phyloP scores from a whole-genome alignment of 108 stramenopile species.

The Cyclotella choctawhatcheeana region DNA sequence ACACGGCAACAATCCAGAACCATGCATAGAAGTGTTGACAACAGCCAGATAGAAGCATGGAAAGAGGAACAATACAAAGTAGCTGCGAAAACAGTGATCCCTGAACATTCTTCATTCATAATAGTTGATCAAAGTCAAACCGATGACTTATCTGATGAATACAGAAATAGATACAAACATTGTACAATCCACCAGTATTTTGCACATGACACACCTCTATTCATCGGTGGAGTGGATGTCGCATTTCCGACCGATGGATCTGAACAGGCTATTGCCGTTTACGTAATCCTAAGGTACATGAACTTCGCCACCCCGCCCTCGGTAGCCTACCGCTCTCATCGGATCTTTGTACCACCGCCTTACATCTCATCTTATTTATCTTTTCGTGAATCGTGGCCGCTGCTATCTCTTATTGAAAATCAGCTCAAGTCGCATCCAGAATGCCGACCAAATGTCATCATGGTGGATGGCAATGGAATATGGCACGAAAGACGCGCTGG shows the following conservation, averaged over 20 bases:
- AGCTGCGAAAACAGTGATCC: slow-evolving; percentile 45
- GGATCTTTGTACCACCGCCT: slow-evolving; percentile 38
- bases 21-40: too few species aligned
- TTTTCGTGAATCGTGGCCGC: slow-evolving; percentile 69
- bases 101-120: slow-evolving; percentile 12
- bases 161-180: neutral
- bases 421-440: slow-evolving; percentile 49
- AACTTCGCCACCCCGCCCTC: slow-evolving; percentile 9
- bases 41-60: slow-evolving; percentile 31
- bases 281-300: slow-evolving; percentile 59
- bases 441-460: slow-evolving; percentile 55
- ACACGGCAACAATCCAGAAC: too few species aligned
- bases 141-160: neutral
- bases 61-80: slow-evolving; percentile 44
- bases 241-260: slow-evolving; percentile 33
- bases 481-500: slow-evolving; percentile 72
- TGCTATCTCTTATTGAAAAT: slow-evolving; percentile 52
- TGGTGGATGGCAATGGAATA: slow-evolving; percentile 70
- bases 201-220: slow-evolving; percentile 8
- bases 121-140: neutral
- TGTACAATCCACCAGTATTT: neutral
- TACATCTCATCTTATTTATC: slow-evolving; percentile 67
- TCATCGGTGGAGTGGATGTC: slow-evolving; percentile 77
- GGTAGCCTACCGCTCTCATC: slow-evolving; percentile 57
- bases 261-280: slow-evolving; percentile 58